These are phyloP conservation scores for Neurospora sp. DNA, from an alignment of 495 filamentous ascomycete species.

Conservation along the genomic window DNA sequence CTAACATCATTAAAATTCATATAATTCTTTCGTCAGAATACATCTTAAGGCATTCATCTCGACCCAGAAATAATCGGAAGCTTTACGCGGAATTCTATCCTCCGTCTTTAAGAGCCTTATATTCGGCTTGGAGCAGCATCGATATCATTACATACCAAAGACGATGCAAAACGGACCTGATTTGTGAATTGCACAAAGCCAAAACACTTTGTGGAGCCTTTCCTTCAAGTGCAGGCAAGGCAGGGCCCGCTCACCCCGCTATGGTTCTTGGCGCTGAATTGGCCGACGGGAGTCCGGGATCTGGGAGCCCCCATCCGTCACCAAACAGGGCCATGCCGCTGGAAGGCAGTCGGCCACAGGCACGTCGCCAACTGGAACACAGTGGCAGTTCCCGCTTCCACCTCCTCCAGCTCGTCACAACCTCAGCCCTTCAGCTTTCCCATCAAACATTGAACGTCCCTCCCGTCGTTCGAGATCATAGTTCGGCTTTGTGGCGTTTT, in stretches of 20 bases:
- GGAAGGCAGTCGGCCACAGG: conserved; percentile 1
- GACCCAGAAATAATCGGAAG: not conserved
- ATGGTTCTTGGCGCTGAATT: not conserved
- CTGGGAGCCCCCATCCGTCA: not conserved
- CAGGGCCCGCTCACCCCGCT: not conserved
- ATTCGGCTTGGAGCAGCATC: not conserved
- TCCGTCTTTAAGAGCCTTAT: not conserved
- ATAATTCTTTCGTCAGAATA: not conserved
- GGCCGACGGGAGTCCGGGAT: not conserved
- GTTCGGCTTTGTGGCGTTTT: not conserved
- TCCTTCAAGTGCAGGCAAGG: not conserved
- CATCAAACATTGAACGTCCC: not conserved
- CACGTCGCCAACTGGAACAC: conserved; percentile 2
- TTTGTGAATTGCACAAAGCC: not conserved
- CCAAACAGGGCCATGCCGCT: not conserved
- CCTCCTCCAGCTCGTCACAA: not conserved
- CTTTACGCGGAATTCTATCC: not conserved
- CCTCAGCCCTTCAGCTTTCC: not conserved
- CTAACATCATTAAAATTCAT: not conserved
- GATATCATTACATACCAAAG: not conserved
- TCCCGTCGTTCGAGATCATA: not conserved
- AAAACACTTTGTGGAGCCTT: not conserved
- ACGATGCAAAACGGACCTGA: not conserved
- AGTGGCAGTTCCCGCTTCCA: not conserved
- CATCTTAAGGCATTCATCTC: not conserved